phyloP scores from a whole-genome alignment of 208 protist species.

The Angomonas desouzai region DNA sequence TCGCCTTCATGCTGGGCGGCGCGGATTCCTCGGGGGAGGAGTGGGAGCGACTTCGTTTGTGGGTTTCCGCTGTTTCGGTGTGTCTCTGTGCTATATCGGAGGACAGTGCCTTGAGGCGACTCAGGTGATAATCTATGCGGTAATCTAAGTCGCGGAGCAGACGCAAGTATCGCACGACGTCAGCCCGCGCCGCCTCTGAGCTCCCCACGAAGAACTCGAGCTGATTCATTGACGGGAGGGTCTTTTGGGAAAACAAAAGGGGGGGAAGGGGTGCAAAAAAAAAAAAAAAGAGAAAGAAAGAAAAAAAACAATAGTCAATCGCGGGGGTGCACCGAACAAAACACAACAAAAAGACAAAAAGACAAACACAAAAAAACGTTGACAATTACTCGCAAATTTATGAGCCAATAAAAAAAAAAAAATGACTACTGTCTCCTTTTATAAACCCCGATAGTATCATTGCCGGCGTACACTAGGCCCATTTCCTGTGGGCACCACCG shows the following conservation, averaged over 20 bases:
- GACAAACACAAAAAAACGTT: slow-evolving; percentile 1
- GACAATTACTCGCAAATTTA: no score
- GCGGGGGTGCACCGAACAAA: no score
- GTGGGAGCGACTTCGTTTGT: not conserved
- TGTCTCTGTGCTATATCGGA: slow-evolving; percentile 18
- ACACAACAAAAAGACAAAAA: not conserved
- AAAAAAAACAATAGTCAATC: no score
- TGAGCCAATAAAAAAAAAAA: slow-evolving; percentile 14
- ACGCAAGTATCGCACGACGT: slow-evolving; percentile 62
- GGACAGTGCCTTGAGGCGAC: slow-evolving; percentile 33
- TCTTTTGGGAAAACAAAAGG: no score
- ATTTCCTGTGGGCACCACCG: slow-evolving; percentile 87
- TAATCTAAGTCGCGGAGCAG: slow-evolving; percentile 59
- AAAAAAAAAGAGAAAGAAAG: slow-evolving; percentile 6
- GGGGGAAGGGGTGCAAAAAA: slow-evolving; percentile 9
- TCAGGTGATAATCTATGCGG: slow-evolving; percentile 51
- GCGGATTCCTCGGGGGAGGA: not conserved
- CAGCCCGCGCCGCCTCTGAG: slow-evolving; percentile 47
- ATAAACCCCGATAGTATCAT: slow-evolving; percentile 89
- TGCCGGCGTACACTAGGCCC: slow-evolving; percentile 86
- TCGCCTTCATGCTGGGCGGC: slow-evolving; percentile 1
- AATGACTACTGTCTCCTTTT: slow-evolving; percentile 27
- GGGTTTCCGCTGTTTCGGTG: not conserved
- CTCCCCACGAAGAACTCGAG: slow-evolving; percentile 69
- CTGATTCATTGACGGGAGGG: no score